Conservation (phyloP, 805 yeast genomes). For the Lipomyces chichibuensis region DNA sequence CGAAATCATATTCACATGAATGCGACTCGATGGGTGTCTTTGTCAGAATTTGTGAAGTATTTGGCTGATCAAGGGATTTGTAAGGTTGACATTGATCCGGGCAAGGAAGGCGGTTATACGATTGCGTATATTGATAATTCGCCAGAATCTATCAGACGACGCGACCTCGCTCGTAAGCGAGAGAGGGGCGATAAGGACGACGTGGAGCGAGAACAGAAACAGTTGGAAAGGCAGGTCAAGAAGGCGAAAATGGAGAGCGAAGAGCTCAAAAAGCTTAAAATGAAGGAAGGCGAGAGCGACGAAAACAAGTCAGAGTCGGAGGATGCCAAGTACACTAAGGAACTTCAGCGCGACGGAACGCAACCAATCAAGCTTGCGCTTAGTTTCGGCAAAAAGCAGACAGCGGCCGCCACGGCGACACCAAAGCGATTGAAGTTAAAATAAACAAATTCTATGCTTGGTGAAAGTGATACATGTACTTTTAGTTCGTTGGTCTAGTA, state of each 20-base stretch:
- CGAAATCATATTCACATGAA: slow-evolving; percentile 87
- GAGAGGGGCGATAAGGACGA: slow-evolving; percentile 50
- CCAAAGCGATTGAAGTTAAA: slow-evolving; percentile 23
- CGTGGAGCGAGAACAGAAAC: slow-evolving; percentile 49
- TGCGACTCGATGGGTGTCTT: slow-evolving; percentile 76
- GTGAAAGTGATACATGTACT: background rate
- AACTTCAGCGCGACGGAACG: slow-evolving; percentile 21
- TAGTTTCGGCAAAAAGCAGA: slow-evolving; percentile 17
- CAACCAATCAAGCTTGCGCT: slow-evolving; percentile 29
- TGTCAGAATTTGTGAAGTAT: slow-evolving; percentile 67
- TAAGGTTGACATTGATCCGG: slow-evolving; percentile 48
- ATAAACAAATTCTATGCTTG: background rate
- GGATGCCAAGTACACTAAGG: slow-evolving; percentile 7
- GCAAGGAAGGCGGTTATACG: slow-evolving; percentile 46
- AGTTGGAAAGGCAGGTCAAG: slow-evolving; percentile 59
- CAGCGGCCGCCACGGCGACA: background rate
- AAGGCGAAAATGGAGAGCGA: slow-evolving; percentile 44
- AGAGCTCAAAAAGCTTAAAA: slow-evolving; percentile 7
- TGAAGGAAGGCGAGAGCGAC: background rate
- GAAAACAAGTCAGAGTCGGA: slow-evolving; percentile 3
- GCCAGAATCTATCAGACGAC: slow-evolving; percentile 51
- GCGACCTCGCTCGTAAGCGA: slow-evolving; percentile 47
- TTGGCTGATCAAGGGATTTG: slow-evolving; percentile 62
- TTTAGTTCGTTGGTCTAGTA: background rate
- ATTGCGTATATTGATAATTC: slow-evolving; percentile 62